Evolutionary conservation across 73 alveolate species (phyloP), one percentile per base, ranked within the genome.

Genomic region (Stentor roeselii): DNA sequence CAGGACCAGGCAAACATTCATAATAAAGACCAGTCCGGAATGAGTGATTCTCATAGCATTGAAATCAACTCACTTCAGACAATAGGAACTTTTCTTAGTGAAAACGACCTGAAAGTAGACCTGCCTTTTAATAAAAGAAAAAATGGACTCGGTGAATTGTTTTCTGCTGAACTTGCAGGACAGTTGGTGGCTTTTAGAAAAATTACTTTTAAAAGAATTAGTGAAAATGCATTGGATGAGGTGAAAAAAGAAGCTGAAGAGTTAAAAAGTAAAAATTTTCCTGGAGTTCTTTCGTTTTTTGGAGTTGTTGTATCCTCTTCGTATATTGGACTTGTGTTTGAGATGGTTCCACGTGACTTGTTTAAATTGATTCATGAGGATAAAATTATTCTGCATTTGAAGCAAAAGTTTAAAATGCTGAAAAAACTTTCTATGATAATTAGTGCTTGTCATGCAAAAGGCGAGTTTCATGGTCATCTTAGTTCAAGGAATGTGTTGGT

Each of bases 391-490:
- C 35, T 82, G 27, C n/a, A 39, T 3, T 27, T 30, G 11, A 60
- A 82, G 39, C 75, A 61, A 35, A 82, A 82, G 38, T 27, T 35
- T 3, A 82, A 36, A 31, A 21, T 82, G 2, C 39, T 75, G 14
- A 21, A 35, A 75, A 60, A 60, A 1, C 1, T 82, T 3, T 75
- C 61, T 0, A 59, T 14, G 21, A 14, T 38, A 32, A 0, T 82
- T 38, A 82, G 67, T 1, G 35, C 32, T 11, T 50, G 58, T 15
- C 88, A 82, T 34, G 4, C 42, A 35, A 30, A 15, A 36, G 60
- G 59, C 37, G 14, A 60, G 21, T 14, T 60, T 50, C 88, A 82
- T 82, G 88, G 88, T 0, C 88, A 82, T 82, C 35, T 82, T 11
- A 27, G 61, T 0, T 82, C 88, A 60, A 34, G 60, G 27, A 82